Percentiles rank a stretch among this genome's conserved stretches.
Evolutionary conservation across 192 early-diverging fungal species (phyloP).

Genomic region (Backusella psychrophila): DNA sequence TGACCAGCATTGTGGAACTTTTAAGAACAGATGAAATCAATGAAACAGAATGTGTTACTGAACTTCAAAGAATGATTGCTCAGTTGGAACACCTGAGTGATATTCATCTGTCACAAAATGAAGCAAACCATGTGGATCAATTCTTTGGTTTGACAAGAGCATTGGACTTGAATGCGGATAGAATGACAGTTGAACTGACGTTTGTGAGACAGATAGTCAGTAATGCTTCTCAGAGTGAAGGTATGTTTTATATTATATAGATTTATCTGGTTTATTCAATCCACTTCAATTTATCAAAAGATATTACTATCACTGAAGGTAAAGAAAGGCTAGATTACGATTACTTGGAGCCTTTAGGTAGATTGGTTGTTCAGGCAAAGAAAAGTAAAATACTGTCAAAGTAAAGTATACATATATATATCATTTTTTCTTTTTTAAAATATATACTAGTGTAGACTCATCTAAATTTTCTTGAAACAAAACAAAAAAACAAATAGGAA

Average conservation of each 20-base stretch:
- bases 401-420: conserved; percentile 22
- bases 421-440: too few relatives aligned
- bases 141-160: conserved; percentile 47
- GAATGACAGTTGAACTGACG: conserved; percentile 56
- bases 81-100: conserved; percentile 70
- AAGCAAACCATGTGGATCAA: conserved; percentile 49
- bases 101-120: conserved; percentile 49
- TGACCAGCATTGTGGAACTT: conserved; percentile 72
- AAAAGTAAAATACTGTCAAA: conserved; percentile 56
- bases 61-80: conserved; percentile 65
- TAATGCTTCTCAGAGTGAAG: conserved; percentile 35
- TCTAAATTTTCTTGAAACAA: background rate
- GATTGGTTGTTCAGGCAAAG: conserved; percentile 42
- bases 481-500: conserved; percentile 45
- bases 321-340: conserved; percentile 43
- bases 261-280: background rate
- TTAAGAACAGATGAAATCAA: conserved; percentile 78
- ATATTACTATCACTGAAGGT: conserved; percentile 40
- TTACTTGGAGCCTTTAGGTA: conserved; percentile 44
- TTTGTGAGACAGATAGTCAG: conserved; percentile 42
- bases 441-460: background rate
- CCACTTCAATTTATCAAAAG: conserved; percentile 12
- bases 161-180: conserved; percentile 67
- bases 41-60: conserved; percentile 61
- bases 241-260: conserved; percentile 8